phyloP scores from a whole-genome alignment of 23 red algal species.

The Cyanidioschyzon merolae region DNA sequence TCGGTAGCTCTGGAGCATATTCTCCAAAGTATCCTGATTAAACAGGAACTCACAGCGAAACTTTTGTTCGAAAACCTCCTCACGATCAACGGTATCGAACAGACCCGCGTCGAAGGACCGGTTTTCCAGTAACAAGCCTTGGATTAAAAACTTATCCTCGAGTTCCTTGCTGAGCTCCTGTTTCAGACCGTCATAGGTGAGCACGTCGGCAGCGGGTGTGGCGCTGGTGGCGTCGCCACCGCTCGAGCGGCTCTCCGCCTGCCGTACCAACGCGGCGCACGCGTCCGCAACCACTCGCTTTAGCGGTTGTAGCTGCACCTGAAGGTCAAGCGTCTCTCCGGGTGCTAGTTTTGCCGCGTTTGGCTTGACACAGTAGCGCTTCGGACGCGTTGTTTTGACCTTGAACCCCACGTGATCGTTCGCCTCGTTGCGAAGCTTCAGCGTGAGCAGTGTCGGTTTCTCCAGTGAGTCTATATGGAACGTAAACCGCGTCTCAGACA shows the following conservation, averaged over 20 bases:
- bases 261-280: conserved; percentile 21
- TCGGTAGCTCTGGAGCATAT: not conserved
- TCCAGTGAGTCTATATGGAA: conserved; percentile 9
- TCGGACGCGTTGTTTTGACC: conserved; percentile 78
- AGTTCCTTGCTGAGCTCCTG: conserved; percentile 16
- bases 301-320: conserved; percentile 34
- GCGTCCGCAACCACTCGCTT: not conserved
- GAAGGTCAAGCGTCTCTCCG: conserved; percentile 28
- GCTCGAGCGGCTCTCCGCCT: not conserved
- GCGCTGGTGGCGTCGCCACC: not conserved
- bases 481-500: conserved; percentile 13
- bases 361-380: conserved; percentile 64
- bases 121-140: conserved; percentile 1
- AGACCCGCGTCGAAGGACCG: not conserved
- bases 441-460: conserved; percentile 11
- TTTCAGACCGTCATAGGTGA: conserved; percentile 7
- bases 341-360: conserved; percentile 50
- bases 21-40: not conserved
- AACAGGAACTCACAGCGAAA: conserved; percentile 12
- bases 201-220: not conserved
- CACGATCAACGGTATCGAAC: conserved; percentile 6
- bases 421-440: not conserved
- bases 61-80: conserved; percentile 8
- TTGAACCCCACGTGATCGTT: conserved; percentile 55
- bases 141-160: conserved; percentile 53